Evolutionary conservation across 225 moss, liverwort and hornwort genomes (phyloP).

Genomic region (Physcomitrellopsis africana): DNA sequence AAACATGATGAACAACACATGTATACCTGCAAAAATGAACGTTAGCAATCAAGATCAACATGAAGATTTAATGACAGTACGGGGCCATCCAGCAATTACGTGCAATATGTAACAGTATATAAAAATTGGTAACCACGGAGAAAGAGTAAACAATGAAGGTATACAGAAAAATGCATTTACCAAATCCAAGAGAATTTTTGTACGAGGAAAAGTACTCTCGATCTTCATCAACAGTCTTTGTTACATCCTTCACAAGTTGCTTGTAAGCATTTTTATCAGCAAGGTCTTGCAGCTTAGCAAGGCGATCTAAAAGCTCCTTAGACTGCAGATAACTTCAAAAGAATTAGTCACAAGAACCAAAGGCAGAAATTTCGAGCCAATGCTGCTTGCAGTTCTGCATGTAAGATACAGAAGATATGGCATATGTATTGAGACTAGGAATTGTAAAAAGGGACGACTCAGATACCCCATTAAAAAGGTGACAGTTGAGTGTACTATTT

Average conservation of each 20-base stretch:
- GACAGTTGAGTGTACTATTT: too few species aligned
- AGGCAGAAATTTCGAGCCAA: too few species aligned
- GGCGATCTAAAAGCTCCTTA: slow-evolving; percentile 83
- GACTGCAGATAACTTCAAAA: slow-evolving; percentile 40
- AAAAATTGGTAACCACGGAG: too few species aligned
- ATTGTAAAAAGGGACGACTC: too few species aligned
- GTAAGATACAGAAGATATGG: too few species aligned
- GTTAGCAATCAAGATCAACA: too few species aligned
- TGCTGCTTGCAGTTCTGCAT: too few species aligned
- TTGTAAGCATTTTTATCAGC: slow-evolving; percentile 74
- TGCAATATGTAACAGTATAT: background rate
- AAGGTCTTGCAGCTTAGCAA: slow-evolving; percentile 70
- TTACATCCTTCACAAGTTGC: slow-evolving; percentile 82
- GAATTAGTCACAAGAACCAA: background rate
- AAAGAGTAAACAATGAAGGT: background rate
- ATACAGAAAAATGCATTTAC: slow-evolving; percentile 31
- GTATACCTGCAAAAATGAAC: slow-evolving; percentile 62
- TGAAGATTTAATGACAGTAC: too few species aligned
- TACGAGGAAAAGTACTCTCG: slow-evolving; percentile 83
- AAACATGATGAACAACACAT: slow-evolving; percentile 85
- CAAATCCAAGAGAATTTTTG: slow-evolving; percentile 88
- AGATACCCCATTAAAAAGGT: too few species aligned
- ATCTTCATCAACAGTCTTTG: slow-evolving; percentile 50
- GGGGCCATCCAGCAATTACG: background rate
- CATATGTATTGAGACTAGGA: too few species aligned